phyloP scores from a whole-genome alignment of 257 asterid species.

The Solanum clarkiae region DNA sequence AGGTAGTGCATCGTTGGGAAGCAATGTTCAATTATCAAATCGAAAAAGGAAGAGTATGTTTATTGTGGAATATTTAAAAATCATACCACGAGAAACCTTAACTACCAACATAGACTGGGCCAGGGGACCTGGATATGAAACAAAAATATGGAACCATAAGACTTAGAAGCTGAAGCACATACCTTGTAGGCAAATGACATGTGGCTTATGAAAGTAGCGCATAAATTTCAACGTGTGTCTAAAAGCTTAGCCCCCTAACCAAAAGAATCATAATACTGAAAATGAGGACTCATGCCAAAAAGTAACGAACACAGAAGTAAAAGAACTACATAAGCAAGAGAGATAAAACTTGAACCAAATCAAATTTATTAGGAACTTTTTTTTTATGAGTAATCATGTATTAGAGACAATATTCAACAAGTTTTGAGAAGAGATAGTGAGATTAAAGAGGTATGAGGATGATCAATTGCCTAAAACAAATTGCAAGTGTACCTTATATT shows the following conservation, averaged over 20 bases:
- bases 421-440: neutral
- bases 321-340: neutral
- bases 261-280: neutral
- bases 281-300: neutral
- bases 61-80: too few relatives aligned
- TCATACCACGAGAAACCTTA: too few relatives aligned
- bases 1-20: too few relatives aligned
- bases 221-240: neutral
- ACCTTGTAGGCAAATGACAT: neutral
- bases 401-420: neutral
- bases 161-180: neutral
- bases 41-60: neutral
- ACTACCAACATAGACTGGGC: too few relatives aligned
- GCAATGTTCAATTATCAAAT: too few relatives aligned
- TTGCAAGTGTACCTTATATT: neutral
- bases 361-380: too few relatives aligned
- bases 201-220: neutral
- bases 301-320: neutral
- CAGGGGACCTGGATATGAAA: too few relatives aligned
- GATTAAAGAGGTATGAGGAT: neutral
- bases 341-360: neutral
- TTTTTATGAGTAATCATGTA: neutral
- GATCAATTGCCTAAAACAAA: neutral
- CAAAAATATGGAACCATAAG: too few relatives aligned
- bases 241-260: neutral